Conservation (phyloP, 805 yeast genomes). For the Saccharomycopsis sp. region DNA sequence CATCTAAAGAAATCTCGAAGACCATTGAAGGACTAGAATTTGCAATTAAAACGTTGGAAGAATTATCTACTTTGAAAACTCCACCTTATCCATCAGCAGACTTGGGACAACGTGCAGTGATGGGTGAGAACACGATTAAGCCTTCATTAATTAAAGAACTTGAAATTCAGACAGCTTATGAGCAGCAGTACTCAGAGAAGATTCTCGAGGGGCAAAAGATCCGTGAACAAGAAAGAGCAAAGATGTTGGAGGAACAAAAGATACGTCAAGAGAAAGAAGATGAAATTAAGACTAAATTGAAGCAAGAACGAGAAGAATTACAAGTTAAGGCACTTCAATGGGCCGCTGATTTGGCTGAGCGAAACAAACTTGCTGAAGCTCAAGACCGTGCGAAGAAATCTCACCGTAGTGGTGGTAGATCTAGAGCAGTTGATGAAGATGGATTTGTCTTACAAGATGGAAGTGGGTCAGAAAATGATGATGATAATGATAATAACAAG, state of each 20-base stretch:
- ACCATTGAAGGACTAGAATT: constrained; percentile 51
- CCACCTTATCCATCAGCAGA: constrained; percentile 80
- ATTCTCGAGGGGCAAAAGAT: constrained; percentile 66
- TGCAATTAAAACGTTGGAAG: constrained; percentile 54
- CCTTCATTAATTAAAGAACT: constrained; percentile 64
- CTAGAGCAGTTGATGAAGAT: constrained; percentile 25
- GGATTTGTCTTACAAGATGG: constrained; percentile 31
- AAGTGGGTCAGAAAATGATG: constrained; percentile 35
- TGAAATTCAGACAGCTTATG: constrained; percentile 66
- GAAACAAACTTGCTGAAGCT: constrained; percentile 33
- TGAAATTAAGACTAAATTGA: constrained; percentile 44
- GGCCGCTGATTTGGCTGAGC: constrained; percentile 47
- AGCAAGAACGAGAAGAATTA: constrained; percentile 35
- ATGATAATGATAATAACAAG: constrained; percentile 16
- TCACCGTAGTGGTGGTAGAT: constrained; percentile 28
- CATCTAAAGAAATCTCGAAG: constrained; percentile 50
- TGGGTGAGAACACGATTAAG: constrained; percentile 71
- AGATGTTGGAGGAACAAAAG: constrained; percentile 38
- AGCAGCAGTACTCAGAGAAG: constrained; percentile 47
- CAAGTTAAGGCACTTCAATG: constrained; percentile 54
- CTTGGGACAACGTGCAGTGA: constrained; percentile 75
- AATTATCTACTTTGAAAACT: constrained; percentile 48
- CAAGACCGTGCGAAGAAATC: constrained; percentile 27
- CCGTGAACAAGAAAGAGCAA: constrained; percentile 50
- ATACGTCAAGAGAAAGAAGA: constrained; percentile 44